Conservation (phyloP, 768 basidiomycete genomes). For the Podaxis carcinomalis region DNA sequence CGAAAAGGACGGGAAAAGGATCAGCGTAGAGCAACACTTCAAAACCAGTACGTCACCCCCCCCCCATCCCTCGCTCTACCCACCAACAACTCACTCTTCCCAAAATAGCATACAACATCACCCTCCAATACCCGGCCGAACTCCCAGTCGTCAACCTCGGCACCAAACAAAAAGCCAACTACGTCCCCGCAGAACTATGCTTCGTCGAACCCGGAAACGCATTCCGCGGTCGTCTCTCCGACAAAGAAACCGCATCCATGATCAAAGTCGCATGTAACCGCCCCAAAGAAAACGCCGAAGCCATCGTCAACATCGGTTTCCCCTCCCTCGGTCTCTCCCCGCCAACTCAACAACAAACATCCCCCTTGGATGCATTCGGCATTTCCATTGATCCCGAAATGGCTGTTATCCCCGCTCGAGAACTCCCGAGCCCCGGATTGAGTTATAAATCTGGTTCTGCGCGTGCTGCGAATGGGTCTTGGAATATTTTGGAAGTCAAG, state of each 20-base stretch:
- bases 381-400: slow-evolving; percentile 53
- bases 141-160: slow-evolving; percentile 48
- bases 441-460: slow-evolving; percentile 46
- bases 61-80: neutral
- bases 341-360: slow-evolving; percentile 9
- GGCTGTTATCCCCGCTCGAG: slow-evolving; percentile 60
- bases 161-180: slow-evolving; percentile 22
- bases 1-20: slow-evolving; percentile 29
- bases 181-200: slow-evolving; percentile 67
- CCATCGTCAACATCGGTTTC: slow-evolving; percentile 56
- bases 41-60: slow-evolving; percentile 40
- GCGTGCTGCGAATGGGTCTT: slow-evolving; percentile 55
- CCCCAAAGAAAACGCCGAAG: slow-evolving; percentile 50
- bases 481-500: slow-evolving; percentile 74
- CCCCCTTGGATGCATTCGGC: slow-evolving; percentile 51
- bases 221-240: slow-evolving; percentile 52
- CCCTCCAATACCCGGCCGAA: slow-evolving; percentile 36
- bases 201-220: slow-evolving; percentile 52
- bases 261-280: slow-evolving; percentile 59
- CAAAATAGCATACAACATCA: slow-evolving; percentile 50
- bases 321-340: slow-evolving; percentile 45
- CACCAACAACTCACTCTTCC: neutral
- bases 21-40: slow-evolving; percentile 65
- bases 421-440: slow-evolving; percentile 56
- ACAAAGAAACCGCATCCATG: slow-evolving; percentile 58